phyloP scores from a whole-genome alignment of 2,329 filamentous ascomycete genomes.

The Diatrype stigma region DNA sequence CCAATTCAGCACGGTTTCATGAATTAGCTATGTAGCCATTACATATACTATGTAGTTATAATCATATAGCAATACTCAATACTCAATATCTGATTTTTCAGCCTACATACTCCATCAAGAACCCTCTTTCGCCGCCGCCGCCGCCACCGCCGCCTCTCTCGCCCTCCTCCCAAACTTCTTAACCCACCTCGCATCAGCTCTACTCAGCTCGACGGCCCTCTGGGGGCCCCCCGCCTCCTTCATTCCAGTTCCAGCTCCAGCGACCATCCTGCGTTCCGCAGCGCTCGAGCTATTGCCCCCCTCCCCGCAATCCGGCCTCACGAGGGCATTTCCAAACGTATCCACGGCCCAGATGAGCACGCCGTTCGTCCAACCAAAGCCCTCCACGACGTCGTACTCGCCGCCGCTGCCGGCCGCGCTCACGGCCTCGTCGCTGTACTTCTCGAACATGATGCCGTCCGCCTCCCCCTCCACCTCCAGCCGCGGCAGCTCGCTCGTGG shows the following conservation, averaged over 20 bases:
- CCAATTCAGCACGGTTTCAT: too few relatives aligned
- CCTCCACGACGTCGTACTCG: slow-evolving; percentile 66
- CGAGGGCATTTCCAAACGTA: slow-evolving; percentile 52
- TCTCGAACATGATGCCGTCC: slow-evolving; percentile 67
- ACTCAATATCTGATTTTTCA: too few relatives aligned
- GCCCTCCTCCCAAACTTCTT: slow-evolving; percentile 40
- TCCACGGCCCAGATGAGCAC: slow-evolving; percentile 64
- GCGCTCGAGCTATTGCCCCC: not conserved
- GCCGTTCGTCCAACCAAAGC: slow-evolving; percentile 68
- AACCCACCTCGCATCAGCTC: slow-evolving; percentile 42
- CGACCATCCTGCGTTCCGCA: slow-evolving; percentile 8
- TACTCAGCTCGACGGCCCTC: slow-evolving; percentile 43
- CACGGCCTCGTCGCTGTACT: slow-evolving; percentile 58
- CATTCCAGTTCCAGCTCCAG: slow-evolving; percentile 24
- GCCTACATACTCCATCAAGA: too few relatives aligned
- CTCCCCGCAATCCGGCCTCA: slow-evolving; percentile 49
- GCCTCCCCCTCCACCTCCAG: slow-evolving; percentile 32
- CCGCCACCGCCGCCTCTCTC: not conserved
- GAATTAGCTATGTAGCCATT: too few relatives aligned
- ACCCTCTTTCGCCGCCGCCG: not conserved
- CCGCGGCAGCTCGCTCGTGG: slow-evolving; percentile 48
- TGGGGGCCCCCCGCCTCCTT: slow-evolving; percentile 6
- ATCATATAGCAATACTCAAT: too few relatives aligned
- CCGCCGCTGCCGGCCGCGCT: slow-evolving; percentile 61
- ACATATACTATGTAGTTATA: too few relatives aligned